Percentiles rank a stretch among this genome's conserved stretches.
Conservation (phyloP, 1,284 basidiomycete genomes). For the Taiwanofungus camphoratus region DNA sequence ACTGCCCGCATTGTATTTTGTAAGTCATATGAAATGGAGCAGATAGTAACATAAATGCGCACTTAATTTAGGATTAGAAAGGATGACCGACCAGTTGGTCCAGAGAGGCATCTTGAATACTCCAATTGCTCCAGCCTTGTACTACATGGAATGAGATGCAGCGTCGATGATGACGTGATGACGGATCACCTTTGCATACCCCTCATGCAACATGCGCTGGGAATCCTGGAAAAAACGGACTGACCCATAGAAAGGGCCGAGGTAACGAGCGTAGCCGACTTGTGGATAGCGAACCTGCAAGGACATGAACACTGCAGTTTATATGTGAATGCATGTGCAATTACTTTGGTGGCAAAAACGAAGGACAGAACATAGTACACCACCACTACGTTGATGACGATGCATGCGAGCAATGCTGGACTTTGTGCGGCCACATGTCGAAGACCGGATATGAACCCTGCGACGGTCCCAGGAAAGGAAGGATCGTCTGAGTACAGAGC, state of each 20-base stretch:
- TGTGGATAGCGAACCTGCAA: constrained; percentile 3
- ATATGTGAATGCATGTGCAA: not conserved
- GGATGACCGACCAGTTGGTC: constrained; percentile 8
- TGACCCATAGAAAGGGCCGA: constrained; percentile 5
- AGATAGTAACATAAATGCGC: not conserved
- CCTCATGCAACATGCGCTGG: constrained; percentile 7
- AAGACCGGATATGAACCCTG: constrained; percentile 8
- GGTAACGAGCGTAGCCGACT: constrained; percentile 9
- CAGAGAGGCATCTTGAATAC: constrained; percentile 6
- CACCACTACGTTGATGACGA: constrained; percentile 6
- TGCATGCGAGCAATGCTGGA: constrained; percentile 7
- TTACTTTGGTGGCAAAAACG: constrained; percentile 6
- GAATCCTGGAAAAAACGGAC: constrained; percentile 9
- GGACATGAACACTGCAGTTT: not conserved
- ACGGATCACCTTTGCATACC: constrained; percentile 6
- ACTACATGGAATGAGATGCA: constrained; percentile 1
- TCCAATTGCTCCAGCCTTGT: constrained; percentile 5
- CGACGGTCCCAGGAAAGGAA: constrained; percentile 4
- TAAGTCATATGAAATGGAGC: not conserved
- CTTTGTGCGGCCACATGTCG: constrained; percentile 1
- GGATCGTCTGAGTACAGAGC: constrained; percentile 5
- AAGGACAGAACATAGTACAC: constrained; percentile 7
- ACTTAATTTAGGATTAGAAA: constrained; percentile 9
- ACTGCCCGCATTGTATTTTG: too few relatives aligned
- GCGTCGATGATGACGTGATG: not conserved